phyloP scores from a whole-genome alignment of 164 flowering plant species.

The Saururus chinensis region DNA sequence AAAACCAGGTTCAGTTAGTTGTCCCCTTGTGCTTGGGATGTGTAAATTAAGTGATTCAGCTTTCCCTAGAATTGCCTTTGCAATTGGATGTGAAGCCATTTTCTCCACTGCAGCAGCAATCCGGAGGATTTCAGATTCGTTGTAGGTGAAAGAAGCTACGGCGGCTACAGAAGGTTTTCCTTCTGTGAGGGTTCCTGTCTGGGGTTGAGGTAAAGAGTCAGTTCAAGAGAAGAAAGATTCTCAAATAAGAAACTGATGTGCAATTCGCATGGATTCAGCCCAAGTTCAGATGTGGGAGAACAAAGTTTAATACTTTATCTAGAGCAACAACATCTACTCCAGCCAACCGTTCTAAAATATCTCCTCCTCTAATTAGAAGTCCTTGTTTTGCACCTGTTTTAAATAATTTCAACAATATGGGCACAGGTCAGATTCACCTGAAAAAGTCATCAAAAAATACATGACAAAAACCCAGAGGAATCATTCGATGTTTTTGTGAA shows the following conservation, averaged over 20 bases:
- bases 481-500: no score
- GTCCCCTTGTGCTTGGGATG: slow-evolving; percentile 69
- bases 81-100: slow-evolving; percentile 89
- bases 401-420: not conserved
- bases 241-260: not conserved
- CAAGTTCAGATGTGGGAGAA: not conserved
- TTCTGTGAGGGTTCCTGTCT: slow-evolving; percentile 97
- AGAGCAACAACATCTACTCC: slow-evolving; percentile 56
- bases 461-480: no score
- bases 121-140: slow-evolving; percentile 59
- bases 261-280: not conserved
- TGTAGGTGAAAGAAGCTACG: slow-evolving; percentile 48
- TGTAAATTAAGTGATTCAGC: slow-evolving; percentile 62
- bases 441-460: not conserved
- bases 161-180: slow-evolving; percentile 83
- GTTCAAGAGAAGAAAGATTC: not conserved
- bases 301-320: slow-evolving; percentile 58
- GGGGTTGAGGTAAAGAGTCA: slow-evolving; percentile 13
- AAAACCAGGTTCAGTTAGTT: slow-evolving; percentile 81
- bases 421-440: no score
- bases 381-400: slow-evolving; percentile 87
- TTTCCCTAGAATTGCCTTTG: slow-evolving; percentile 65
- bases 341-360: slow-evolving; percentile 88
- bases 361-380: slow-evolving; percentile 92
- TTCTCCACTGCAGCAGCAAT: slow-evolving; percentile 96